These are phyloP conservation scores for Ceriops decandra DNA, from an alignment of 345 rosid species.

Conservation along the genomic window DNA sequence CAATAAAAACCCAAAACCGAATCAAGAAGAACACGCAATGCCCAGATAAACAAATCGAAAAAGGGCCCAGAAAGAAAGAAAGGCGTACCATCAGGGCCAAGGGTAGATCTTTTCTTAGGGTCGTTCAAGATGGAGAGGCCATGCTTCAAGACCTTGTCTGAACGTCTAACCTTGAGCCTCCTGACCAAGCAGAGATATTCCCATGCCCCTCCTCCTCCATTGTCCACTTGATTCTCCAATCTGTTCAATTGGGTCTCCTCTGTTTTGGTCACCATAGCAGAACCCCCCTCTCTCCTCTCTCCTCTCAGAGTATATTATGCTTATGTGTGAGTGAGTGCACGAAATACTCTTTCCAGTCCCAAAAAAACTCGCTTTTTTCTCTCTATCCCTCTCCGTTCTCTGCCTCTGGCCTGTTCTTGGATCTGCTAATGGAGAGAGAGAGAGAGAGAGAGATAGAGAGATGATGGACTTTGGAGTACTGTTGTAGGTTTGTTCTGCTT, in stretches of 20 bases:
- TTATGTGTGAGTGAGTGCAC: no score
- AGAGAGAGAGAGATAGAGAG: no score
- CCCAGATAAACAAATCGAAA: constrained; percentile 15
- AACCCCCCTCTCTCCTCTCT: neutral
- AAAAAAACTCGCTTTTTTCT: no score
- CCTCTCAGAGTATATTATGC: neutral
- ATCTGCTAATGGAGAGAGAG: no score
- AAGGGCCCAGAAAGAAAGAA: neutral
- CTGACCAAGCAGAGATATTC: constrained; percentile 83
- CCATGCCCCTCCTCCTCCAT: constrained; percentile 98
- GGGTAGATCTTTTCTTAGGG: constrained; percentile 63
- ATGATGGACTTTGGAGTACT: no score
- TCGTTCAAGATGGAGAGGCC: constrained; percentile 79
- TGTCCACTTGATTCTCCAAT: constrained; percentile 85
- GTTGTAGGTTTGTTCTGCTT: no score
- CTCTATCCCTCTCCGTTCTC: no score
- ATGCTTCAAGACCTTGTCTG: constrained; percentile 84
- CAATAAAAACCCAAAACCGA: constrained; percentile 12
- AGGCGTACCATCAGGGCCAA: constrained; percentile 74
- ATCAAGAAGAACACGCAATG: constrained; percentile 12
- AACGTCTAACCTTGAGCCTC: constrained; percentile 94
- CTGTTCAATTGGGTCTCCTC: constrained; percentile 66
- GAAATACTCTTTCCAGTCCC: no score
- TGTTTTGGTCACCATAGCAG: constrained; percentile 79
- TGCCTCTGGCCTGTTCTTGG: no score